Base-by-base conservation (phyloP, 1,284 basidiomycete genomes). In the Ustilago cynodontis region DNA sequence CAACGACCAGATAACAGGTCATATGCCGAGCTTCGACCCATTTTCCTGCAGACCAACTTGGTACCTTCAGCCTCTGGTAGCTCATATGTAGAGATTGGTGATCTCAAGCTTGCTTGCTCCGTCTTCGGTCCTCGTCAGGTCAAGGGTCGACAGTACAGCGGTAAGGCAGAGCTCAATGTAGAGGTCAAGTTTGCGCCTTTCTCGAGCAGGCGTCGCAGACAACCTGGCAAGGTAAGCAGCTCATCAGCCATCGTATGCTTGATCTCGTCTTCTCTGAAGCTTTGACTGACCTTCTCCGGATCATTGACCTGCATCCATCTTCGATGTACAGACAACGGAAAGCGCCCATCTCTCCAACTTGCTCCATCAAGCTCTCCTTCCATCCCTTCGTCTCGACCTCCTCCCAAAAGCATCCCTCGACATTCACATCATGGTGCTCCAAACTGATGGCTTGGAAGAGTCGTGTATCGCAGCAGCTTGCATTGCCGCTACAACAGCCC, bases 181-280 rank as follows among this genome's bases (percentile, higher is more conserved):
- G 95, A 98, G 86, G 93, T 98, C 70, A 98, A 98, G 87, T 98
- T 96, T 84, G 90, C 96, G 1, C 96, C 97, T 0, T 99, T 97
- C 86, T 93, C 95, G 6, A 93, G 91, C 77, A 87, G 88, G 29
- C 88, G 89, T 29, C 89, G 96, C 71, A 89, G 92, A 81, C 91
- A 92, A 18, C 95, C 96, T 0, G 90, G 97, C 79, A 91, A 93
- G 74, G 96, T 96, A 86, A 87, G 77, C 26, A 6, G 5, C 45
- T 22, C 24, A 13, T 31, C 57, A 2, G 31, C 3, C 14, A 26
- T 54, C 31, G 6, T 13, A 14, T 2, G 22, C 1, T 31, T 14
- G 29, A 14, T 13, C 13, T 14, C 13, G 13, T 28, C 16, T 14
- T 13, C 5, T 35, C 18, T 14, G 1, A 10, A 26, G 31, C 22